phyloP scores from a whole-genome alignment of 129 eudicot genomes.

The Tanacetum coccineum region DNA sequence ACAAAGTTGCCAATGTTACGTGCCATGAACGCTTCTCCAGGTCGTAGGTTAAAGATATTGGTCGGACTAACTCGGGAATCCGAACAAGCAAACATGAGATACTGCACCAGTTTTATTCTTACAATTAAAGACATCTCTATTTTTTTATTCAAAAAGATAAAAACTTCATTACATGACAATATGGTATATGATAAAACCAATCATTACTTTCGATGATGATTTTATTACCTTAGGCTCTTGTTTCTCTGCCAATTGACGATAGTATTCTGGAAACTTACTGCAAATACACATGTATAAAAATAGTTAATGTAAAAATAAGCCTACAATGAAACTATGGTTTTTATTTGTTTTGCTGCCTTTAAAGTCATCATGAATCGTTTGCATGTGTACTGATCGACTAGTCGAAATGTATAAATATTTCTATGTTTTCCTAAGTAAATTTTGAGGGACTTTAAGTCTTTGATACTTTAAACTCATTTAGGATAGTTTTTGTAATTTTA shows the following conservation, averaged over 20 bases:
- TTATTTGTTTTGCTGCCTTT: neutral
- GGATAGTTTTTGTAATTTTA: no score
- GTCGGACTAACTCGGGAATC: slow-evolving; percentile 35
- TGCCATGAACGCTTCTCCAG: slow-evolving; percentile 30
- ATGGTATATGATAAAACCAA: no score
- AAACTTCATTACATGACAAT: neutral
- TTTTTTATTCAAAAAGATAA: neutral
- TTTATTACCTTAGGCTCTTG: slow-evolving; percentile 29
- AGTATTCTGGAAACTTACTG: slow-evolving; percentile 21
- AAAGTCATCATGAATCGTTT: neutral
- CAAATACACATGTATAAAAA: neutral
- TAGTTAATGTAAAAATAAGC: neutral
- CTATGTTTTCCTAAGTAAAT: no score
- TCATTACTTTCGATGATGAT: neutral
- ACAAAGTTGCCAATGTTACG: slow-evolving; percentile 27
- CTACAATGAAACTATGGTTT: no score
- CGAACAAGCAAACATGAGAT: slow-evolving; percentile 32
- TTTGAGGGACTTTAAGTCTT: no score
- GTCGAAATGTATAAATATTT: no score
- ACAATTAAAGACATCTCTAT: neutral
- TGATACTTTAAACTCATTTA: no score
- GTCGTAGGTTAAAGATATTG: slow-evolving; percentile 27
- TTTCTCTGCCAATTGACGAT: slow-evolving; percentile 17
- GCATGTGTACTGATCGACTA: no score
- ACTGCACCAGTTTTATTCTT: slow-evolving; percentile 15